Evolutionary conservation across 148 eudicot species (phyloP).

Genomic region (Dianthus caryophyllus): DNA sequence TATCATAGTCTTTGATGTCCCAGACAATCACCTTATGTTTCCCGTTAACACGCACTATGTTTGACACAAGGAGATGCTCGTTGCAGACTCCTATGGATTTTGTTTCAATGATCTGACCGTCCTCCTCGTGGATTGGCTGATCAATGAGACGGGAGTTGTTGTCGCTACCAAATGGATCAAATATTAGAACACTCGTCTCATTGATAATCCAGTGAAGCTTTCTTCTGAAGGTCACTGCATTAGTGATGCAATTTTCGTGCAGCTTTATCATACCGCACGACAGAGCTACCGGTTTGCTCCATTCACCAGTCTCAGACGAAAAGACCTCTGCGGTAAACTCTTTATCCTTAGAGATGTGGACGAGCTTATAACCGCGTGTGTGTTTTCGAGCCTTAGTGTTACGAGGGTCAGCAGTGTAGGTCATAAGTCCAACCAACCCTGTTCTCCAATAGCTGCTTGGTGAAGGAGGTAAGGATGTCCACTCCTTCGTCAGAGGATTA

Average conservation of each 20-base stretch:
- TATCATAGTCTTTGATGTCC: conserved; percentile 10
- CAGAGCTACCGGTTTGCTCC: conserved; percentile 4
- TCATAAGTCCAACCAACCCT: conserved; percentile 3
- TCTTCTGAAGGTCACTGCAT: neutral
- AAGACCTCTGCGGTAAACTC: conserved; percentile 3
- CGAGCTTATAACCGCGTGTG: conserved; percentile 3
- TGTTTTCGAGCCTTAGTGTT: neutral
- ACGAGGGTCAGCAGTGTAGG: neutral
- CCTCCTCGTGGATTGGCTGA: neutral
- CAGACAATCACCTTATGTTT: conserved; percentile 12
- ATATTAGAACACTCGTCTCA: conserved; percentile 1
- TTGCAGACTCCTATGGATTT: conserved; percentile 10
- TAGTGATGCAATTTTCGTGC: conserved; percentile 6
- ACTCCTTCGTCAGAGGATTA: conserved; percentile 18
- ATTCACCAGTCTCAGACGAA: conserved; percentile 21
- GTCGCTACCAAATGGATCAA: conserved; percentile 11
- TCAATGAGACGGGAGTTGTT: conserved; percentile 13
- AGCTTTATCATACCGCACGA: neutral
- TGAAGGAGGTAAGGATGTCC: conserved; percentile 12
- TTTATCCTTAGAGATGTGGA: conserved; percentile 10
- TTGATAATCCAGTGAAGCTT: conserved; percentile 22
- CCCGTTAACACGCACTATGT: conserved; percentile 11
- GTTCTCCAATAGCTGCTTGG: conserved; percentile 11
- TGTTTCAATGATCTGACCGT: conserved; percentile 1
- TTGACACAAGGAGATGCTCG: conserved; percentile 15